phyloP scores from a whole-genome alignment of 116 monocot genomes.

The Zostera marina region DNA sequence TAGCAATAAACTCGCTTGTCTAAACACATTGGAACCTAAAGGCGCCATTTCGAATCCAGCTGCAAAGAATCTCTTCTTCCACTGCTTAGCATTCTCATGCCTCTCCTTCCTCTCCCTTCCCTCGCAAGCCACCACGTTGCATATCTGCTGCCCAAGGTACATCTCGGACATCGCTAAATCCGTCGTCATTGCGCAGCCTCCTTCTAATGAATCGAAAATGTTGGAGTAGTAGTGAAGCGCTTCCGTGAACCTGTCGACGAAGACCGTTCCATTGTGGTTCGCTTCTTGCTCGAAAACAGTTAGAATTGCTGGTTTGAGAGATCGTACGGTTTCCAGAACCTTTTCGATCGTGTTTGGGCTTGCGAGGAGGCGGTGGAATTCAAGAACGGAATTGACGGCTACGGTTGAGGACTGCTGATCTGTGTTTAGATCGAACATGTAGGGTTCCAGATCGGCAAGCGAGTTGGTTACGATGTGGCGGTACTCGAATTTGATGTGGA shows the following conservation, averaged over 20 bases:
- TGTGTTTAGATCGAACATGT: constrained; percentile 27
- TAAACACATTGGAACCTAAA: constrained; percentile 43
- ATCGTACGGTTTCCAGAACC: constrained; percentile 20
- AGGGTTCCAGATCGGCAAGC: constrained; percentile 58
- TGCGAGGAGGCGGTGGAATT: constrained; percentile 40
- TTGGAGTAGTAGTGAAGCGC: constrained; percentile 90
- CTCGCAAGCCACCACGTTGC: constrained; percentile 73
- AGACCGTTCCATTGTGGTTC: constrained; percentile 61
- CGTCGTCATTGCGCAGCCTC: constrained; percentile 4
- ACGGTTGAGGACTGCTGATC: constrained; percentile 22
- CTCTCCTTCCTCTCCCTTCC: constrained; percentile 48
- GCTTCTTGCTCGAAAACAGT: constrained; percentile 83
- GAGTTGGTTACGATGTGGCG: constrained; percentile 33
- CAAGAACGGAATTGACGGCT: constrained; percentile 70
- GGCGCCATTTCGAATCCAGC: constrained; percentile 32
- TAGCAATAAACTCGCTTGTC: constrained; percentile 42
- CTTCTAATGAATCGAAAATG: constrained; percentile 66
- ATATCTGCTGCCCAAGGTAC: constrained; percentile 68
- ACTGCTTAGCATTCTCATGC: constrained; percentile 55
- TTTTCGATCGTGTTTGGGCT: constrained; percentile 23
- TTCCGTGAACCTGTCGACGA: constrained; percentile 61
- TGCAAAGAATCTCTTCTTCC: constrained; percentile 28
- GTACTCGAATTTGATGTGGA: constrained; percentile 64
- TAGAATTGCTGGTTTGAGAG: constrained; percentile 51
- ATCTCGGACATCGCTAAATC: constrained; percentile 66